These are phyloP conservation scores for Metschnikowia henanensis DNA, from an alignment of 805 yeast genomes.

Conservation along the genomic window DNA sequence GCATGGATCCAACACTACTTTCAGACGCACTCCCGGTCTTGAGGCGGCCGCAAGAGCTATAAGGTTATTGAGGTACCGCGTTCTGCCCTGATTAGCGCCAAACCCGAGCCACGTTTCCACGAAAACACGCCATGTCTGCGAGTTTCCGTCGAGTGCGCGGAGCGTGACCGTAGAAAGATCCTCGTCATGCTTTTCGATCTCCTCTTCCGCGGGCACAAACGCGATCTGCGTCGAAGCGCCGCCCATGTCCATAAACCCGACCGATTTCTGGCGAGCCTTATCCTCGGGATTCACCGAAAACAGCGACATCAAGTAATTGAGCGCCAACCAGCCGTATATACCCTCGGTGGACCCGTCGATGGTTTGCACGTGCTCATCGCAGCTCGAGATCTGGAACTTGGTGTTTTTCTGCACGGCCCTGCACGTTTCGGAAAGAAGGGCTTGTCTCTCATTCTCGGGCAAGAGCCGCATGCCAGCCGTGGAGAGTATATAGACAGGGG, in stretches of 20 bases:
- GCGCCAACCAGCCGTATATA: slow-evolving; percentile 90
- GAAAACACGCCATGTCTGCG: slow-evolving; percentile 80
- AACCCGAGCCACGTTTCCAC: slow-evolving; percentile 97
- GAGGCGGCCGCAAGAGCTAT: slow-evolving; percentile 30
- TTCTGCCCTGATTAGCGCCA: slow-evolving; percentile 94
- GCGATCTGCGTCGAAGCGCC: slow-evolving; percentile 98
- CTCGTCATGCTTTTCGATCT: slow-evolving; percentile 63
- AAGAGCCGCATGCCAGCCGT: slow-evolving; percentile 96
- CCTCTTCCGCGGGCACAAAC: slow-evolving; percentile 75
- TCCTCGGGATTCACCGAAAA: slow-evolving; percentile 43
- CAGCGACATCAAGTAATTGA: slow-evolving; percentile 78
- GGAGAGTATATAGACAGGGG: slow-evolving; percentile 90
- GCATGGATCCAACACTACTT: slow-evolving; percentile 67
- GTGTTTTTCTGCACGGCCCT: slow-evolving; percentile 50
- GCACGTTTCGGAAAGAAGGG: slow-evolving; percentile 64
- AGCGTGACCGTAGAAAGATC: slow-evolving; percentile 69
- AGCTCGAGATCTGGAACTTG: slow-evolving; percentile 55
- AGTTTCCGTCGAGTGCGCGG: slow-evolving; percentile 66
- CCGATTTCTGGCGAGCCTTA: slow-evolving; percentile 49
- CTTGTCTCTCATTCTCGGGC: slow-evolving; percentile 50
- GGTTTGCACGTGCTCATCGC: slow-evolving; percentile 72
- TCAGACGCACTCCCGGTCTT: slow-evolving; percentile 8
- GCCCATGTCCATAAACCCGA: slow-evolving; percentile 99
- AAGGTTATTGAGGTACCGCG: slow-evolving; percentile 62
- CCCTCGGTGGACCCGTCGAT: slow-evolving; percentile 97